Evolutionary conservation across 345 rosid genomes (phyloP), one percentile per base, ranked within the genome.

Genomic region (Limnanthes douglasii): DNA sequence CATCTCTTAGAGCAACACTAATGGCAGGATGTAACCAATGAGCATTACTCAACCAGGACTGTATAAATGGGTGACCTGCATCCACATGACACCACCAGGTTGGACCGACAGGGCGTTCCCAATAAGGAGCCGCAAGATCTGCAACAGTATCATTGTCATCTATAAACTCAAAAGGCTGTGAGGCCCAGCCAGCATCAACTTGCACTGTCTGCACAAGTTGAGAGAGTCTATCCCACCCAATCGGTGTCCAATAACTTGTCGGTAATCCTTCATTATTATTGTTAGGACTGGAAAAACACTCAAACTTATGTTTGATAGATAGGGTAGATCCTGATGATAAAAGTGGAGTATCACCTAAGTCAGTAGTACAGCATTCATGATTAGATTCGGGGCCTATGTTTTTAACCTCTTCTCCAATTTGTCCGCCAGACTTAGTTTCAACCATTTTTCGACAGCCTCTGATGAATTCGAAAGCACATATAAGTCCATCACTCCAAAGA

Each of bases 71-170:
- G 46, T 75, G 71, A 21, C 31, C 62, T 8, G 80, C 72, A 19
- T 45, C 63, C 0, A 75, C 58, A 37, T 75, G 73, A 37, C 77
- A 71, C 86, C 80, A 72, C 80, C 86, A 75, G 0, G 77, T 71
- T 3, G 77, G 80, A 18, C 86, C 80, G 0, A 59, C 50, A 3
- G 72, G 65, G 32, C 61, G 29, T 58, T 68, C 72, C 74, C 69
- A 63, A 45, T 71, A 68, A 39, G 77, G 74, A 38, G 69, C 48
- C 15, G 77, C 77, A 7, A 72, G 3, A 46, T 72, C 86, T 7
- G 77, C 70, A 23, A 68, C 65, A 0, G 77, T 65, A 14, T 55
- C 69, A 27, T 62, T 66, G 10, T 57, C 53, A 23, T 49, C 60
- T 0, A 38, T 1, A 3, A 41, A 43, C 21, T 45, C 66, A 18